Conservation (phyloP, 2,329 filamentous ascomycete species). For the Ascochyta koolunga region DNA sequence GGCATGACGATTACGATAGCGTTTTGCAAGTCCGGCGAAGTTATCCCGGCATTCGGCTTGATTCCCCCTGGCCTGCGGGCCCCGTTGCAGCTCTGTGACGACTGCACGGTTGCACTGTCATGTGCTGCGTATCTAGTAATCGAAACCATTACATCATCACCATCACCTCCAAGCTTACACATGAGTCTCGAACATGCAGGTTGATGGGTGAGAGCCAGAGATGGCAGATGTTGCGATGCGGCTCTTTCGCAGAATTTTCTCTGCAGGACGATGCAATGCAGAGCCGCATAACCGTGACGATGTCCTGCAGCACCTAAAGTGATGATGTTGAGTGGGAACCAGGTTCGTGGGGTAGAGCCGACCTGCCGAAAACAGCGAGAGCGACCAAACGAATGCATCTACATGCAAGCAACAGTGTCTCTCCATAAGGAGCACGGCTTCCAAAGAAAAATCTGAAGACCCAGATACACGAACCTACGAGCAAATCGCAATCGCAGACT, state of each 20-base stretch:
- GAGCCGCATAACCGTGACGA: slow-evolving; percentile 12
- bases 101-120: slow-evolving; percentile 5
- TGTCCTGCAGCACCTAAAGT: slow-evolving; percentile 1
- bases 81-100: slow-evolving; percentile 8
- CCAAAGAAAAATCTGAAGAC: too few species aligned
- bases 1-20: slow-evolving; percentile 29
- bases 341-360: slow-evolving; percentile 13
- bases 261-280: slow-evolving; percentile 9
- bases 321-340: slow-evolving; percentile 3
- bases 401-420: neutral
- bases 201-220: neutral
- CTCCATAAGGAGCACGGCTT: neutral
- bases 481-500: slow-evolving; percentile 9
- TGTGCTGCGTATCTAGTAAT: neutral
- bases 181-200: neutral
- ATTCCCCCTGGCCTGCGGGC: slow-evolving; percentile 16
- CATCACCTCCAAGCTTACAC: neutral
- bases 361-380: slow-evolving; percentile 9
- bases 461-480: neutral
- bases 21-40: slow-evolving; percentile 16
- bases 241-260: neutral
- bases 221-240: neutral
- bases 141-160: slow-evolving; percentile 9
- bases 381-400: neutral
- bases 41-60: slow-evolving; percentile 15